A percentile compares a stretch with the other conserved stretches of the same genome.
phyloP scores from a whole-genome alignment of 1,284 basidiomycete species.

The Malassezia equina region DNA sequence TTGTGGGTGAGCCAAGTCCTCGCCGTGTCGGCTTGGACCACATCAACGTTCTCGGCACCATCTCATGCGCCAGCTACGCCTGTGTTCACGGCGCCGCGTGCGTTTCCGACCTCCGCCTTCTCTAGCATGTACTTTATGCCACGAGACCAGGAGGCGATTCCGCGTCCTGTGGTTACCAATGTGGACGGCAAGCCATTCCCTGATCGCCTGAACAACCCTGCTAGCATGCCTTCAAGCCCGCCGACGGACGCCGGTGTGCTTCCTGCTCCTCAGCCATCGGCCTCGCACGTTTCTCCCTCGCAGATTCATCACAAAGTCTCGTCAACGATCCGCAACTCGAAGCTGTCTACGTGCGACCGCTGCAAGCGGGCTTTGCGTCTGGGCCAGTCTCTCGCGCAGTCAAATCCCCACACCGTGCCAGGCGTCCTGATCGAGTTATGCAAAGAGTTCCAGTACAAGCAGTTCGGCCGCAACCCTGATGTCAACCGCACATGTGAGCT shows the following conservation, averaged over 20 bases:
- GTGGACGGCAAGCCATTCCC: conserved; percentile 27
- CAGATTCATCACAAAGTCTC: conserved; percentile 27
- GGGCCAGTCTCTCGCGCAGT: conserved; percentile 59
- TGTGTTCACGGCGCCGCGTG: conserved; percentile 34
- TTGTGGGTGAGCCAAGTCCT: not conserved
- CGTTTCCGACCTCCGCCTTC: conserved; percentile 44
- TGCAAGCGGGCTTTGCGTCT: conserved; percentile 59
- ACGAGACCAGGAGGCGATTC: conserved; percentile 21
- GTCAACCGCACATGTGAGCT: conserved; percentile 44
- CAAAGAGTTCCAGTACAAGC: conserved; percentile 55
- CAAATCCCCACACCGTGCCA: conserved; percentile 58
- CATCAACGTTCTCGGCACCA: not conserved
- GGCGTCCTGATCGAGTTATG: conserved; percentile 57
- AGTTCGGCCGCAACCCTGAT: conserved; percentile 51
- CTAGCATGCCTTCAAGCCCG: conserved; percentile 51
- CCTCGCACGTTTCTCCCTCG: not conserved
- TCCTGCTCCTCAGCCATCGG: not conserved
- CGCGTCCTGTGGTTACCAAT: conserved; percentile 28
- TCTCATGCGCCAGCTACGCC: not conserved
- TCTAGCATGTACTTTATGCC: conserved; percentile 23
- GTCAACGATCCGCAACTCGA: conserved; percentile 32
- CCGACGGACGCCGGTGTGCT: not conserved
- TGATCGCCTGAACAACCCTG: conserved; percentile 58
- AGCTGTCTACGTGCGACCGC: conserved; percentile 54
- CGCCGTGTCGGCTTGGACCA: not conserved